A percentile compares a stretch with the other conserved stretches of the same genome.
Evolutionary conservation across 2,329 filamentous ascomycete species (phyloP).

Genomic region (Sphaerulina populicola): DNA sequence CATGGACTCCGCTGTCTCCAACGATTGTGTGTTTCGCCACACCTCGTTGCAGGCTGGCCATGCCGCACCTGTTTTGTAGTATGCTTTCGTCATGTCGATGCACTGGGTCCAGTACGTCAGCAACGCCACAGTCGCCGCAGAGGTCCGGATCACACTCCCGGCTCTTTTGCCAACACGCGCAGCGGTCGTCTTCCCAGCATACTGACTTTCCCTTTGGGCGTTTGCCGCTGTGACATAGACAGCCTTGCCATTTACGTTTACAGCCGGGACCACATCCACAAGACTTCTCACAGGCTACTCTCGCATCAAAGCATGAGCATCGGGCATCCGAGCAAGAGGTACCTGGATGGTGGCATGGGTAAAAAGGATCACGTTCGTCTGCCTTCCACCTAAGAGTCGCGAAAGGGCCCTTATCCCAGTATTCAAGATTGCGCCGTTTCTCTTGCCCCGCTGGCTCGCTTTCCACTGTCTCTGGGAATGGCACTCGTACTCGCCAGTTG

Average conservation of each 20-base stretch:
- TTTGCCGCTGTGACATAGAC: slow-evolving; percentile 30
- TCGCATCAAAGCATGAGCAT: slow-evolving; percentile 56
- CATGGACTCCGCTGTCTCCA: slow-evolving; percentile 63
- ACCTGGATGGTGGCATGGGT: slow-evolving; percentile 62
- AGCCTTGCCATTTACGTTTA: slow-evolving; percentile 43
- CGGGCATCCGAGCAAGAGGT: slow-evolving; percentile 50
- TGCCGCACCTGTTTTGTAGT: slow-evolving; percentile 56
- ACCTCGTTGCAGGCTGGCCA: slow-evolving; percentile 62
- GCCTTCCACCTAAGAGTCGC: slow-evolving; percentile 11
- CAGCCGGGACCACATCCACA: slow-evolving; percentile 58
- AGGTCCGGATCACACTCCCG: slow-evolving; percentile 74
- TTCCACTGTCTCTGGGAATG: slow-evolving; percentile 17
- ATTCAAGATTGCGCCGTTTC: slow-evolving; percentile 10
- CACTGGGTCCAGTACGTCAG: slow-evolving; percentile 59
- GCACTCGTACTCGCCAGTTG: slow-evolving; percentile 27
- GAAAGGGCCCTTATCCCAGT: slow-evolving; percentile 17
- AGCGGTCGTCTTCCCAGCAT: slow-evolving; percentile 39
- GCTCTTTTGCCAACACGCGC: slow-evolving; percentile 63
- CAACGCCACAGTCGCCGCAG: slow-evolving; percentile 62
- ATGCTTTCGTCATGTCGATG: slow-evolving; percentile 54
- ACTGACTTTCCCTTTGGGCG: slow-evolving; percentile 38
- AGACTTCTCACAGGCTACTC: slow-evolving; percentile 63
- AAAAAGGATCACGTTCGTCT: slow-evolving; percentile 47
- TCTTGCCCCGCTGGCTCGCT: not conserved
- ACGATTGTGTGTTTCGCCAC: slow-evolving; percentile 57